A percentile compares a stretch with the other conserved stretches of the same genome.
phyloP scores from a whole-genome alignment of 352 stramenopile species.

The Globisporangium paroecandrum region DNA sequence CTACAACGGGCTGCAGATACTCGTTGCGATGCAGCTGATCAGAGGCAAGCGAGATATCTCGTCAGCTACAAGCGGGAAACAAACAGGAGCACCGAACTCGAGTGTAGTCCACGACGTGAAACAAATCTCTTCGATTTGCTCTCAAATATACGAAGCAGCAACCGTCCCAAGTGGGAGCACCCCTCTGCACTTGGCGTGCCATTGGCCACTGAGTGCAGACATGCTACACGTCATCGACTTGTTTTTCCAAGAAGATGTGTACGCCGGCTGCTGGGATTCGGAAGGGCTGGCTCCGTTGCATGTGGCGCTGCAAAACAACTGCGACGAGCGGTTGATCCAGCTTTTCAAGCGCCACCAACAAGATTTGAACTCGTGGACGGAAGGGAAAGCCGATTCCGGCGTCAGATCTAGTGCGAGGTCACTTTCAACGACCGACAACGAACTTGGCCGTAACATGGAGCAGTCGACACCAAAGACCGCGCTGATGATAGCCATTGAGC shows the following conservation, averaged over 20 bases:
- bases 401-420: neutral
- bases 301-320: constrained; percentile 40
- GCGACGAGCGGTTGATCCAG: constrained; percentile 40
- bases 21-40: constrained; percentile 28
- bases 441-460: constrained; percentile 1
- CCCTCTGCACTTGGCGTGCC: constrained; percentile 51
- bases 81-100: neutral
- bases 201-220: constrained; percentile 26
- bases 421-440: neutral
- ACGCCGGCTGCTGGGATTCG: constrained; percentile 51
- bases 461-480: constrained; percentile 31
- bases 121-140: constrained; percentile 18
- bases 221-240: constrained; percentile 42
- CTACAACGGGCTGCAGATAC: constrained; percentile 40
- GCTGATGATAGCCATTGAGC: constrained; percentile 54
- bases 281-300: constrained; percentile 50
- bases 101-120: neutral
- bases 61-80: neutral
- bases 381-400: constrained; percentile 24
- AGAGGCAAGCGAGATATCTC: constrained; percentile 8
- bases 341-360: constrained; percentile 43
- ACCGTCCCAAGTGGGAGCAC: constrained; percentile 29
- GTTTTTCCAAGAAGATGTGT: constrained; percentile 40
- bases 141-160: constrained; percentile 25
- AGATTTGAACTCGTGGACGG: constrained; percentile 64